A percentile compares a stretch with the other conserved stretches of the same genome.
These are phyloP conservation scores for Scopulariopsis brevicaulis DNA, from an alignment of 2,329 filamentous ascomycete species.

Conservation along the genomic window DNA sequence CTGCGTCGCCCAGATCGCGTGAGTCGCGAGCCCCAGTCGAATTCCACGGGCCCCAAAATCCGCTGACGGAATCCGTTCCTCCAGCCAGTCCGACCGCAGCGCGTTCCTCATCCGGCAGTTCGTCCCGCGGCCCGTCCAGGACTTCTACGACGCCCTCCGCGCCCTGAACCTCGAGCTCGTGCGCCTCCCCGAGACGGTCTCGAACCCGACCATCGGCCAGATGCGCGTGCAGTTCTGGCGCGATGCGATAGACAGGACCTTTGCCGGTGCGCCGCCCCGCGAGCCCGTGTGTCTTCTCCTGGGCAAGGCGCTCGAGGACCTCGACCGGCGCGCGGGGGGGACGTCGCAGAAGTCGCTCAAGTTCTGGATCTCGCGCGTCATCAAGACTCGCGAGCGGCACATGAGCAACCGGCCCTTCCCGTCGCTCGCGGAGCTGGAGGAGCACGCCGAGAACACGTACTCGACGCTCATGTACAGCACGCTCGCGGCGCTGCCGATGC, in stretches of 20 bases:
- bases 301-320: conserved; percentile 55
- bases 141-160: conserved; percentile 82
- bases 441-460: conserved; percentile 90
- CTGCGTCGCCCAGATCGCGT: conserved; percentile 42
- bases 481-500: conserved; percentile 65
- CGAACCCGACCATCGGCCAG: conserved; percentile 72
- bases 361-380: conserved; percentile 66
- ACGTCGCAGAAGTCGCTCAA: conserved; percentile 41
- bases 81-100: conserved; percentile 77
- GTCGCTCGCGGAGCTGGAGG: conserved; percentile 62
- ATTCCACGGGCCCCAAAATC: background rate
- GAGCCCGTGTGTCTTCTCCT: conserved; percentile 86
- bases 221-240: conserved; percentile 95
- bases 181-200: conserved; percentile 79
- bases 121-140: conserved; percentile 60
- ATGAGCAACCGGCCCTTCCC: conserved; percentile 76
- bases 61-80: background rate
- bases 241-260: conserved; percentile 68
- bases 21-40: conserved; percentile 8
- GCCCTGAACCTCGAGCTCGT: conserved; percentile 90
- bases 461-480: conserved; percentile 85
- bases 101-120: conserved; percentile 81
- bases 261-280: conserved; percentile 68
- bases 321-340: conserved; percentile 31
- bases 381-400: conserved; percentile 71